Conservation (phyloP, 495 filamentous ascomycete species). For the Physcia stellaris region DNA sequence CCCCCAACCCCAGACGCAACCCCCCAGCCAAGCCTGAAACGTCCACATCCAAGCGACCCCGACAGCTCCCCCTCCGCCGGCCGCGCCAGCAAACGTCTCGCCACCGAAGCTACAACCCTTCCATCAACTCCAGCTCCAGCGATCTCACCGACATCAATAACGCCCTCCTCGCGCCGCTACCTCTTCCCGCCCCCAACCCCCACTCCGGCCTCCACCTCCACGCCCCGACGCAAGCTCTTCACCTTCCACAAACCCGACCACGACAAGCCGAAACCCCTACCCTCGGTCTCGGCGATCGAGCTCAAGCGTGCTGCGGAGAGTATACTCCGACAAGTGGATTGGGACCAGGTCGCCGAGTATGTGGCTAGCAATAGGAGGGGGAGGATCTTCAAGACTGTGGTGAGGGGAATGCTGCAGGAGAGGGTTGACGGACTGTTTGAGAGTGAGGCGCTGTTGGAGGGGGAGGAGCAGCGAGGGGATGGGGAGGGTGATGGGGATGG, state of each 20-base stretch:
- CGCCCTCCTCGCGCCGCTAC: not conserved
- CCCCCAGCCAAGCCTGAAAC: not conserved
- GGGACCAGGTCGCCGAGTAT: not conserved
- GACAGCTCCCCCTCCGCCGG: conserved; percentile 5
- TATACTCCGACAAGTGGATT: not conserved
- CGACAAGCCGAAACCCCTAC: conserved; percentile 2
- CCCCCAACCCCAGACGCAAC: not conserved
- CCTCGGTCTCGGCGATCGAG: not conserved
- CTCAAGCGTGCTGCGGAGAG: not conserved
- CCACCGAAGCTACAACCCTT: conserved; percentile 12
- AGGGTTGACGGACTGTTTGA: not conserved
- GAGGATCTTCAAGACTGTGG: not conserved
- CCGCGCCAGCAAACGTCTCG: not conserved
- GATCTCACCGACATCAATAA: conserved; percentile 9
- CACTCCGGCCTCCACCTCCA: too few species aligned
- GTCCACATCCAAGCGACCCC: not conserved
- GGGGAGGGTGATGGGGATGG: too few species aligned
- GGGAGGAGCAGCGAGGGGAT: not conserved
- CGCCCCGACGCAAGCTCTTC: too few species aligned
- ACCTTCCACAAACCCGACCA: not conserved
- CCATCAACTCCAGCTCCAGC: conserved; percentile 27
- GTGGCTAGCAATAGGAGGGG: not conserved
- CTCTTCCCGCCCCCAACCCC: not conserved
- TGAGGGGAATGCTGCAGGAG: not conserved
- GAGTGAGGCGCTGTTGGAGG: not conserved